Base-by-base conservation (phyloP, 345 rosid species). In the Pistacia vera region DNA sequence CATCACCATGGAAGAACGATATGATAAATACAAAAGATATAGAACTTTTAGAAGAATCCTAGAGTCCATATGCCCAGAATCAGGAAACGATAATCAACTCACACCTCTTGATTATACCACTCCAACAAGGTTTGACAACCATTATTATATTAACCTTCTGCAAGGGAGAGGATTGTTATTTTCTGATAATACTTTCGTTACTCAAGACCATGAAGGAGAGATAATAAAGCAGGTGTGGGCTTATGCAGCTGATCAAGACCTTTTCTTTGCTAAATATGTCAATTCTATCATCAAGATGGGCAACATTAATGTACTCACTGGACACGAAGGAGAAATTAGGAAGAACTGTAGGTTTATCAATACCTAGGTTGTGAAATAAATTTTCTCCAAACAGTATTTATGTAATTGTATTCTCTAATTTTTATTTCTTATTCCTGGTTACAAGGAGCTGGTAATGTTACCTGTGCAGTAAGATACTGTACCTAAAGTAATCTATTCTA, bases 281-380 rank as follows among this genome's bases (percentile, higher is more conserved):
- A 80, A 86, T 54, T 94, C 96, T 0, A 83, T 92, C 41, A 67
- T 92, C n/a, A 88, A 88, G 75, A 90, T 91, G 97, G 92, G 93
- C 14, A 91, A 82, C 38, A 92, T 83, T 0, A 87, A 83, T 80
- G 94, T 88, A 3, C 86, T 90, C 36, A 83, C 88, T 0, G 94
- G 86, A 4, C 1, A 10, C 49, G 80, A 83, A 20, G 94, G 96
- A 30, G 81, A 91, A 69, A 83, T 91, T 17, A 85, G 96, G 74
- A 88, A 70, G 79, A 83, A 78, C 10, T 88, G 97, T 77, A 89
- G 96, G 78, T 84, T 86, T 82, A 55, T 85, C 17, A 90, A 92
- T 58, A 3, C 68, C 3, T 83, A 78, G 49, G 5, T 30, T 41
- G 3, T 3, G 54, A 28, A 41, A 65, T 4, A 38, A 41, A 65